Evolutionary conservation across 345 rosid species (phyloP), one percentile per base, ranked within the genome.

Genomic region (Eucalyptus virginea): DNA sequence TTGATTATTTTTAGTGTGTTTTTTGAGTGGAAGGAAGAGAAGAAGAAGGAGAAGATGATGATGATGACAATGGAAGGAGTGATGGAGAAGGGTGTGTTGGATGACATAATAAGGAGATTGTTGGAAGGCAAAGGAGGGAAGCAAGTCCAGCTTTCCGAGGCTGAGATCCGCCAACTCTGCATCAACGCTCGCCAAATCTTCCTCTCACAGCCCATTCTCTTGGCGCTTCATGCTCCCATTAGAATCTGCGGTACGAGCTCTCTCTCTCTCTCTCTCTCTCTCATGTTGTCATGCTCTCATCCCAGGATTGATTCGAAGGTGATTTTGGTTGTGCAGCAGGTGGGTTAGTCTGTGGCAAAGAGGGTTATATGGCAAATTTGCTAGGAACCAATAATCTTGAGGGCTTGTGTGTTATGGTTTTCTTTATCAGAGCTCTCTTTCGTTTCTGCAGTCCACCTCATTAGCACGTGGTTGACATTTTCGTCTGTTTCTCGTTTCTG

Each of bases 91-190:
- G 93, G 94, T 58, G 96, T 94, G 8, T 90, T 98, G 96, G 99
- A 98, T 94, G 99, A 98, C 91, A 96, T 98, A 30, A 95, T 98
- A 88, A 94, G 97, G 92, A 96, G 99, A 93, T 91, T 98, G 44
- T 91, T 98, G 91, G 99, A 96, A 58, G 99, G 99, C 13, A 96
- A 92, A 96, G 99, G 98, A 88, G 95, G 97, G 18, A 97, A 95
- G 90, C 99, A 97, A 90, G 99, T 96, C 81, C 99, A 97, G 96
- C 95, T 97, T 34, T 98, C 99, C 2, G 99, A 98, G 93, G 93
- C 93, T 77, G 99, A 98, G 96, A 97, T 98, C 96, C 99, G 99
- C 88, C 99, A 96, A 93, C 96, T 98, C 45, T 98, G 99, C 89
- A 92, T 96, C 91, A 97, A 95, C 92, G 97, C 99, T 77, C 96